Conservation (phyloP, 2,329 filamentous ascomycete species). For the Ambrosiella beaveri region DNA sequence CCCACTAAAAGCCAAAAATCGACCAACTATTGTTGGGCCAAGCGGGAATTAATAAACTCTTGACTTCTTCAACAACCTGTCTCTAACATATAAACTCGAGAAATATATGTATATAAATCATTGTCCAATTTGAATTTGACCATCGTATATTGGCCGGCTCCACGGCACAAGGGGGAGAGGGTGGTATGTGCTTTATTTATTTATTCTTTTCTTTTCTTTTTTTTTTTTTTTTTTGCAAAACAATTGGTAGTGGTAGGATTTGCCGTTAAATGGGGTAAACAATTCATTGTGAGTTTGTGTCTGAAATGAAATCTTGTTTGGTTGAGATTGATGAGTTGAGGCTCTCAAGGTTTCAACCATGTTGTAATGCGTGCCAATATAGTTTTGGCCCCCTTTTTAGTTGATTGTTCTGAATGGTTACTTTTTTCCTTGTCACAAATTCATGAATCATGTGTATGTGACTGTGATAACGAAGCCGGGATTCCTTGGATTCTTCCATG, state of each 20-base stretch:
- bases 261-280: neutral
- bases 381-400: neutral
- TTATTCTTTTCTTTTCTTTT: too few relatives aligned
- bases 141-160: too few relatives aligned
- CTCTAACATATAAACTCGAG: too few relatives aligned
- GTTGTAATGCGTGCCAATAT: neutral
- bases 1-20: neutral
- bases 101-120: too few relatives aligned
- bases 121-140: too few relatives aligned
- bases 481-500: neutral
- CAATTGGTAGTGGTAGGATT: neutral
- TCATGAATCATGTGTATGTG: neutral
- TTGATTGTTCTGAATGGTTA: neutral
- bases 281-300: neutral
- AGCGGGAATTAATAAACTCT: neutral
- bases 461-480: neutral
- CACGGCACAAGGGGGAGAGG: too few relatives aligned
- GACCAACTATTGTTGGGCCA: neutral
- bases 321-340: neutral
- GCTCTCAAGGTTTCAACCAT: neutral
- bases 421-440: neutral
- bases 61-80: too few relatives aligned
- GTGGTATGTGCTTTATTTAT: too few relatives aligned
- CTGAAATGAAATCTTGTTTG: neutral
- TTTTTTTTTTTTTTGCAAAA: too few relatives aligned